Evolutionary conservation across 2,329 filamentous ascomycete species (phyloP).

Genomic region (Dothiorella sarmentorum): DNA sequence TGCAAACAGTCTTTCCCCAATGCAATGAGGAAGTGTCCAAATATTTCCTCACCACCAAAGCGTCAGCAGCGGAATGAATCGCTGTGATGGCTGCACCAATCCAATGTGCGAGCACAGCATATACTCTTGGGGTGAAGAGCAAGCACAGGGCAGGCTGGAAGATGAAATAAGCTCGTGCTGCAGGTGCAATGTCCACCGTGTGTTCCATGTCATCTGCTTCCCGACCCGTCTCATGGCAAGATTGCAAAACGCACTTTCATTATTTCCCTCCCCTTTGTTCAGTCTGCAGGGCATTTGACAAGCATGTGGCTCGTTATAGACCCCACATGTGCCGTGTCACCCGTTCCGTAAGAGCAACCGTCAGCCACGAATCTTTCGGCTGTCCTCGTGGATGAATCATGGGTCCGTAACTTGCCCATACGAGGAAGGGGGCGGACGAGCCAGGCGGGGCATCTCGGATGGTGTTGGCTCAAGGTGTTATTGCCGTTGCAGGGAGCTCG

Average conservation of each 20-base stretch:
- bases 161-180: slow-evolving; percentile 2
- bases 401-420: not conserved
- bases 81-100: not conserved
- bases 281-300: not conserved
- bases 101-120: not conserved
- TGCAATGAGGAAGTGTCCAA: too few relatives aligned
- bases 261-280: slow-evolving; percentile 3
- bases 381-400: slow-evolving; percentile 1
- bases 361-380: not conserved
- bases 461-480: not conserved
- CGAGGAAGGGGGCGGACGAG: not conserved
- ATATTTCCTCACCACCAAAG: too few relatives aligned
- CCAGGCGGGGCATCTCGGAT: not conserved
- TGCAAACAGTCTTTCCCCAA: too few relatives aligned
- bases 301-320: slow-evolving; percentile 8
- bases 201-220: not conserved
- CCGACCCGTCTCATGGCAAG: not conserved
- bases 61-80: not conserved
- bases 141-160: not conserved
- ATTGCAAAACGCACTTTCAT: not conserved
- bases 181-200: not conserved
- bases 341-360: not conserved
- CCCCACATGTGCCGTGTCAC: slow-evolving; percentile 1
- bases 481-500: not conserved
- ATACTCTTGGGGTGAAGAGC: not conserved